Base-by-base conservation (phyloP, 2,329 filamentous ascomycete genomes). In the Alternaria arbusti region DNA sequence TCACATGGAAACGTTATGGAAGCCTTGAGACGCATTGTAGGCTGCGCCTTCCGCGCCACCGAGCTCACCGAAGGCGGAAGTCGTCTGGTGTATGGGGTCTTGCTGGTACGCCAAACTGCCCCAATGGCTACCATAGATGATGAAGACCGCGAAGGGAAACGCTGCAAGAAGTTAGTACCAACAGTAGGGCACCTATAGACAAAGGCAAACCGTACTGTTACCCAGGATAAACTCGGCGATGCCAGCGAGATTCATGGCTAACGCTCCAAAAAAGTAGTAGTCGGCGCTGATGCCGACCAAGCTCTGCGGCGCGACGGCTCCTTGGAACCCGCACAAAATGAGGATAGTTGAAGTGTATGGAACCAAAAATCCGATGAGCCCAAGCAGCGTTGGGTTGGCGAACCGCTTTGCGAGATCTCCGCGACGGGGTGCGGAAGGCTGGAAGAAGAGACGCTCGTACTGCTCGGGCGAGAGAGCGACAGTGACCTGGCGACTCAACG, bases 381-480 rank as follows among this genome's bases (percentile, higher is more conserved):
- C 70, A 11, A 72, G 68, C 3, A 72, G 26, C 0, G 68, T 72
- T 15, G 70, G 70, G 6, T 72, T 72, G 6, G 59, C 70, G 6
- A 72, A 72, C 6, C 61, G 62, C 46, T 72, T 72, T 13, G 70
- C 70, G 5, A 70, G 51, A 40, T 72, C 70, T 23, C 70, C 70
- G 13, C 67, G 65, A 6, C 67, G 66, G 6, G 68, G 70, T 5
- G 65, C 68, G 7, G 67, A 70, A 3, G 70, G 70, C 36, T 72
- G 70, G 61, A 72, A 72, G 57, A 72, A 72, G n/a, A 72, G 59
- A 15, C 70, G 66, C 54, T 72, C 70, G 12, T 72, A 72, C 49
- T 72, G 70, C 44, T 72, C 70, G 2, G 70, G 57, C 23, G 65
- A 68, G 32, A 70, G 51, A 12, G 64, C 61, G 3, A 72, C 70